Conservation (phyloP, 495 filamentous ascomycete genomes). For the Alectoria sarmentosa region DNA sequence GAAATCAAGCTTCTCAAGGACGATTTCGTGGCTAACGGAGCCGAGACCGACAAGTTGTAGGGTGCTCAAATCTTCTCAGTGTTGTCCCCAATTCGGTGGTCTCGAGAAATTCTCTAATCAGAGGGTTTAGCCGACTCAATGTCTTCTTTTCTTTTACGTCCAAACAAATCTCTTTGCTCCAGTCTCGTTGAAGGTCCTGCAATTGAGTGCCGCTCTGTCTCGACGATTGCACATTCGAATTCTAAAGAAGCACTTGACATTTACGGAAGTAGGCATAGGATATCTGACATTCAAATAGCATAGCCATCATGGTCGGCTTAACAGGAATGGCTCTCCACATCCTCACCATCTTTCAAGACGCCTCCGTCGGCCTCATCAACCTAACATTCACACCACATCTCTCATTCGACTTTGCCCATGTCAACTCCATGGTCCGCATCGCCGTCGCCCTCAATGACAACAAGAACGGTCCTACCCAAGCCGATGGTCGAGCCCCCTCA, state of each 20-base stretch:
- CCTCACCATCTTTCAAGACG: neutral
- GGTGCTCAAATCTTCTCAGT: neutral
- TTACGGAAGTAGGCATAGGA: neutral
- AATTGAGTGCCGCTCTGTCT: neutral
- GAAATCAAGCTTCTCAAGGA: neutral
- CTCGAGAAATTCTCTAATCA: neutral
- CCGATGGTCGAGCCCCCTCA: neutral
- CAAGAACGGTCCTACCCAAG: neutral
- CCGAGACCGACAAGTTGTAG: neutral
- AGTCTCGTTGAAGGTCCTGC: neutral
- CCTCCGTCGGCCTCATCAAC: neutral
- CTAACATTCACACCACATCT: neutral
- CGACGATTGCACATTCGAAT: neutral
- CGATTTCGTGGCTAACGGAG: neutral
- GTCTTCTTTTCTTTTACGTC: neutral
- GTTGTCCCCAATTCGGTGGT: neutral
- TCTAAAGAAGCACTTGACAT: neutral
- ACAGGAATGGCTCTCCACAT: neutral
- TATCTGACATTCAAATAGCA: neutral
- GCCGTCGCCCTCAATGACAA: neutral
- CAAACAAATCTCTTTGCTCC: neutral
- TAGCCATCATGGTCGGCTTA: neutral
- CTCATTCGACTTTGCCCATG: neutral
- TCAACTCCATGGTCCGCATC: neutral
- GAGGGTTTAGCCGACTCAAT: neutral